Conservation (phyloP, 768 basidiomycete genomes). For the Daedaleopsis nitida region DNA sequence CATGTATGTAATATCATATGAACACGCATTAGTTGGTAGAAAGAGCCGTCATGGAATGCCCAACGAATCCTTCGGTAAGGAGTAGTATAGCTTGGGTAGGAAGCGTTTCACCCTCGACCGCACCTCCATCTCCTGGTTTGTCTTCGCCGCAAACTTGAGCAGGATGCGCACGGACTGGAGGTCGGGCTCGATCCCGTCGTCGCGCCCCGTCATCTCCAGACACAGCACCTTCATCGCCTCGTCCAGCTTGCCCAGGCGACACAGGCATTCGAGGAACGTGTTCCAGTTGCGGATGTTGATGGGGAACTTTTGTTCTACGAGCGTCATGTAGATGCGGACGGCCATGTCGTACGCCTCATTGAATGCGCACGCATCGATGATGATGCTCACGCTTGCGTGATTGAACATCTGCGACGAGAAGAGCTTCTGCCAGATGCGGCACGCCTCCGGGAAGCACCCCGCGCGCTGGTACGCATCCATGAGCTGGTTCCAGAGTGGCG, state of each 20-base stretch:
- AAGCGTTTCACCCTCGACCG: constrained; percentile 46
- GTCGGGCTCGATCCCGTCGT: constrained; percentile 47
- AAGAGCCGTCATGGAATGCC: not conserved
- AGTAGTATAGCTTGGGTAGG: constrained; percentile 39
- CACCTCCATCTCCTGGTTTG: constrained; percentile 46
- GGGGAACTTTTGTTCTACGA: constrained; percentile 49
- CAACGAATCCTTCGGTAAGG: not conserved
- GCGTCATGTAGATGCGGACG: constrained; percentile 53
- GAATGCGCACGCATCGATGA: constrained; percentile 82
- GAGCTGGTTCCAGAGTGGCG: constrained; percentile 74
- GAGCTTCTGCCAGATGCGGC: constrained; percentile 79
- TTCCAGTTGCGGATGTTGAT: constrained; percentile 78
- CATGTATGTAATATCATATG: constrained; percentile 17
- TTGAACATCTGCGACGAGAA: constrained; percentile 59
- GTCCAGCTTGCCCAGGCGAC: constrained; percentile 62
- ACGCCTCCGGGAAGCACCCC: constrained; percentile 69
- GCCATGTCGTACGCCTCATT: constrained; percentile 54
- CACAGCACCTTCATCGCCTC: constrained; percentile 70
- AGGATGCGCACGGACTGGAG: constrained; percentile 53
- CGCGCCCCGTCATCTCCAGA: constrained; percentile 57
- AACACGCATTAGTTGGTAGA: not conserved
- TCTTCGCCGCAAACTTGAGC: constrained; percentile 51
- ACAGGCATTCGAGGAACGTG: constrained; percentile 84
- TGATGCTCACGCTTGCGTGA: constrained; percentile 72
- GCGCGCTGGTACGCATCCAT: constrained; percentile 90